Percentiles rank a stretch among this genome's conserved stretches.
These are phyloP conservation scores for Aspergillus cavernicola DNA, from an alignment of 495 filamentous ascomycete species.

Conservation along the genomic window DNA sequence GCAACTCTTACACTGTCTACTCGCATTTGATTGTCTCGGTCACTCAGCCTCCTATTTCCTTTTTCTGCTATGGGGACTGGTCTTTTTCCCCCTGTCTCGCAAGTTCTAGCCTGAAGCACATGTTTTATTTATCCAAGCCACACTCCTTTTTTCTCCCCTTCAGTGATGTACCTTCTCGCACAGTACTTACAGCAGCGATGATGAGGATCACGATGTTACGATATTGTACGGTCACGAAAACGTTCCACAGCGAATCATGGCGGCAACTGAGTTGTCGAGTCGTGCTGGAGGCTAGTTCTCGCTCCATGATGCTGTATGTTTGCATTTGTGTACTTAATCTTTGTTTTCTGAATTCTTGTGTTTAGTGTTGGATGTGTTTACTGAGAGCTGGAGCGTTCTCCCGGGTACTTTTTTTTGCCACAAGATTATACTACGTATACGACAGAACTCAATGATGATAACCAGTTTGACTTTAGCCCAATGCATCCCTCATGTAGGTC, in stretches of 20 bases:
- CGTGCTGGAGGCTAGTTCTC: conserved; percentile 24
- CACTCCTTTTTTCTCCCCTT: conserved; percentile 24
- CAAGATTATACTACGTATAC: not conserved
- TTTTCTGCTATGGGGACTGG: conserved; percentile 19
- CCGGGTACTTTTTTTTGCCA: not conserved
- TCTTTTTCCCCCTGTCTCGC: conserved; percentile 16
- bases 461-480: not conserved
- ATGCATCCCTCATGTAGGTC: not conserved
- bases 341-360: conserved; percentile 14
- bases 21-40: conserved; percentile 18
- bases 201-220: conserved; percentile 49
- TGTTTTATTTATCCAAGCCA: conserved; percentile 27
- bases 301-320: conserved; percentile 18
- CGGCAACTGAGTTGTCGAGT: conserved; percentile 26
- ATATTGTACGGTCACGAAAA: conserved; percentile 43
- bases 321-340: conserved; percentile 24
- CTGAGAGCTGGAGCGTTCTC: not conserved
- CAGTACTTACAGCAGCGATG: conserved; percentile 41
- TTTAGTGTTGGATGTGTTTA: conserved; percentile 12
- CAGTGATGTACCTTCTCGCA: conserved; percentile 44
- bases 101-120: conserved; percentile 21
- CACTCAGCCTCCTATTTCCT: conserved; percentile 10
- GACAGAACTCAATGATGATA: not conserved
- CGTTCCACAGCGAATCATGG: conserved; percentile 22
- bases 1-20: conserved; percentile 20